Base-by-base conservation (phyloP, 345 rosid species). In the Aegle marmelos region DNA sequence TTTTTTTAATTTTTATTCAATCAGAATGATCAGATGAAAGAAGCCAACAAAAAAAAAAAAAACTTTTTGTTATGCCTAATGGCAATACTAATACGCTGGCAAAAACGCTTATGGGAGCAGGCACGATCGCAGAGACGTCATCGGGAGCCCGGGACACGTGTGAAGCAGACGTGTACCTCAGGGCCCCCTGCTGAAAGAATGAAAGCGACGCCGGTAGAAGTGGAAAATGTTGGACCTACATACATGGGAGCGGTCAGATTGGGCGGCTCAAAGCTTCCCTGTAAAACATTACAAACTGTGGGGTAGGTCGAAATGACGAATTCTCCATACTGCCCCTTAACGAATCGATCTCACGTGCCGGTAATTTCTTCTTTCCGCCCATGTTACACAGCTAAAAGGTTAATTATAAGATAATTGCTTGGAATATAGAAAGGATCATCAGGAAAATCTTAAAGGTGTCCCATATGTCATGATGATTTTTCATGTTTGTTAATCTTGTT, bases 171-270 rank as follows among this genome's bases (percentile, higher is more conserved):
- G 74, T 66, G 70, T 72, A 50, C 45, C 31, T 54, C 74, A 57
- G 21, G 34, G 22, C 6, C 50, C 13, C 1, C 1, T 9, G 3
- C 16, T 45, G 50, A 45, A 45, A 45, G 50, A 22, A 70, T 3
- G 78, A 77, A 72, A 81, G 78, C 78, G 81, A 81, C 78, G 67
- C 73, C 81, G 78, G 60, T 45, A 7, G 78, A 81, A 34, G 61
- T 7, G 48, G 33, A 67, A 58, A 58, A 73, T 9, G 60, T 4
- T 25, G 68, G 72, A 34, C 59, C 61, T 30, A 68, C 69, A 28
- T 2, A 39, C 56, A 65, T 17, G 61, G 28, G 60, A 56, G 68
- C 33, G 59, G 84, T 81, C 84, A 81, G 75, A 50, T 30, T 59
- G 81, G 84, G 81, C 84, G 81, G 84, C 84, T 61, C 4, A 33